Evolutionary conservation across 2,329 filamentous ascomycete genomes (phyloP).

Genomic region (Fusarium sp.): DNA sequence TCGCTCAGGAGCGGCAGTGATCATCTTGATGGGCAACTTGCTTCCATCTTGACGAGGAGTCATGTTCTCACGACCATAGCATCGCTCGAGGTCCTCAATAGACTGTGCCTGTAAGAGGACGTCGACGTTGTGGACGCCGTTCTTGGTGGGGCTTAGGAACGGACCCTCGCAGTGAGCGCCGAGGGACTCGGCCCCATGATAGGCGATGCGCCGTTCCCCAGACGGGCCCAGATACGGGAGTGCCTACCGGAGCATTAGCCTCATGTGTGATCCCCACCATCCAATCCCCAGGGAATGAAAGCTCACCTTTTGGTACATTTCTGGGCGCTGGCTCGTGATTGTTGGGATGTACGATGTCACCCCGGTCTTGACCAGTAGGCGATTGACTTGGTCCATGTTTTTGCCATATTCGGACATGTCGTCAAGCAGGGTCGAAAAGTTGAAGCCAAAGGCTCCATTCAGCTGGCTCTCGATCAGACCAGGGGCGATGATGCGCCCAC

Average conservation of each 20-base stretch:
- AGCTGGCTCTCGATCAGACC: constrained; percentile 93
- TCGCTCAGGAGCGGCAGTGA: constrained; percentile 87
- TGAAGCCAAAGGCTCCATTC: constrained; percentile 93
- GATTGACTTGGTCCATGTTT: constrained; percentile 78
- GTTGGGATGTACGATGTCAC: constrained; percentile 92
- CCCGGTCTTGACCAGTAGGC: constrained; percentile 78
- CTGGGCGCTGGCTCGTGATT: constrained; percentile 81
- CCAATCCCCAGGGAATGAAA: background rate
- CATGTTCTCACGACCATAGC: constrained; percentile 81
- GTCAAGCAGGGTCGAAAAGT: constrained; percentile 84
- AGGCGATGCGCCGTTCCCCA: constrained; percentile 67
- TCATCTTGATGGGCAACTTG: constrained; percentile 73
- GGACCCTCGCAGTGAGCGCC: constrained; percentile 93
- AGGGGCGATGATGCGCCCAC: constrained; percentile 84
- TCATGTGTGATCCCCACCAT: constrained; percentile 35
- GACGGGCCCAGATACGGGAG: constrained; percentile 84
- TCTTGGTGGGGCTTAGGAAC: constrained; percentile 85
- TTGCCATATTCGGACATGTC: constrained; percentile 77
- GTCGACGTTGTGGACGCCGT: constrained; percentile 84
- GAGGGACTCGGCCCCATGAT: constrained; percentile 84
- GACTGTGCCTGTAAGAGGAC: constrained; percentile 75
- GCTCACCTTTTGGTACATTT: constrained; percentile 81
- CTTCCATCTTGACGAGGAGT: constrained; percentile 49
- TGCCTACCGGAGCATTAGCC: constrained; percentile 56
- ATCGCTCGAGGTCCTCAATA: constrained; percentile 74